Evolutionary conservation across 2,329 filamentous ascomycete species (phyloP), one percentile per base, ranked within the genome.

Genomic region (Cladosporium sp.): DNA sequence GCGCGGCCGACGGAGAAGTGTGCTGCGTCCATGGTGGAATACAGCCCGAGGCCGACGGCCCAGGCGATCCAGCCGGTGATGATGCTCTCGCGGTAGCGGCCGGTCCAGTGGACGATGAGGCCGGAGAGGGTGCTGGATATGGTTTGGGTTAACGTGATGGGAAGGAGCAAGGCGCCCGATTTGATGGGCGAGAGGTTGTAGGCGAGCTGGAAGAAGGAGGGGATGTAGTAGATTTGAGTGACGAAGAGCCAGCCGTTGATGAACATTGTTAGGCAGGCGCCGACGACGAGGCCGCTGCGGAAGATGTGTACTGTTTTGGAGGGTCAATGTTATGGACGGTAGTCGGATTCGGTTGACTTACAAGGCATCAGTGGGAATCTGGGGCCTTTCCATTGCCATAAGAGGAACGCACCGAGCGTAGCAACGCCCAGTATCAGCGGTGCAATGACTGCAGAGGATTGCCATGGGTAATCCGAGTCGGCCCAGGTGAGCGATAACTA

Each of bases 201-300:
- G 18, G 52, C 56, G 31, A 60, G 49, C 46, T 60, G 58, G 48
- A 56, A 60, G 46, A 60, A 60, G 0, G 58, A 56, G 6, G 56
- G 58, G 8, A 60, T 57, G 51, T 58, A 77, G 56, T 77, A 78
- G 7, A 78, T 67, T 56, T 81, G 78, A n/a, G 79, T 74, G 19
- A 81, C 68, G 52, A 80, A 80, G 57, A 80, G 80, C 78, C 79
- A 81, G 3, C 79, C 78, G 46, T 81, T 80, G 60, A 81, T 74
- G 34, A 77, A 49, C 58, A 60, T 60, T 11, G 56, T 60, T 9
- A 81, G 57, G 54, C 76, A 80, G 1, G 77, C 76, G 1, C 79
- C 78, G 34, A 78, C 78, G 31, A 80, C 77, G 31, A 81, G 77
- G 13, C 67, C 68, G 1, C 70, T 73, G 57, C 74, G 74, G 70